Base-by-base conservation (phyloP, 1,284 basidiomycete genomes). In the Cutaneotrichosporon sp. region DNA sequence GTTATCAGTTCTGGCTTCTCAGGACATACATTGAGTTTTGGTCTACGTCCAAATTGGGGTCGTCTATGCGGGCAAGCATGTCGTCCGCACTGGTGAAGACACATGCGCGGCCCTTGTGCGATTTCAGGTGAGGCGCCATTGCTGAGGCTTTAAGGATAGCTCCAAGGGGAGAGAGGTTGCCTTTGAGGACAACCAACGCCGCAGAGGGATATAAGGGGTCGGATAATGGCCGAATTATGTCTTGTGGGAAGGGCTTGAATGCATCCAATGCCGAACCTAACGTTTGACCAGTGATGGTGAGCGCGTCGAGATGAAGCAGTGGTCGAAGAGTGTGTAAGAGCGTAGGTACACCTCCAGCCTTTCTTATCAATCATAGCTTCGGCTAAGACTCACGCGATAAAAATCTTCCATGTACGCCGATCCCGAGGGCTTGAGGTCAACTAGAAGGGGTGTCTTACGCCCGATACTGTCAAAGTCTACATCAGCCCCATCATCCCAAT, bases 321-420 rank as follows among this genome's bases (percentile, higher is more conserved):
- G 69, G 65, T 1, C 64, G 56, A 0, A 79, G 69, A 31, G 68
- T 53, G 8, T 65, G 60, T 5, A 80, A 70, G 4, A 78, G 68
- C 0, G 66, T 70, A 5, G 82, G 81, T 0, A 83, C 69, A 10
- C 82, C 82, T 16, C 82, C 82, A 9, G 79, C 81, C 69, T 72
- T 14, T 14, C 6, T 14, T 26, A 55, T 66, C 65, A 62, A 51
- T 26, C 11, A 4, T 8, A 0, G 26, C 26, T n/a, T 1, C 38
- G 4, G n/a, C 10, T 0, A 21, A 1, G 18, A 38, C 61, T 31
- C 32, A 70, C 70, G 32, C 76, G 74, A 70, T 82, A 78, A 14
- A 83, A 73, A 66, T 83, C 82, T 63, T 82, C 81, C 78, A 82
- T 81, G 63, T 82, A 79, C 65, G 80, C 81, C 11, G 69, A 68